phyloP scores from a whole-genome alignment of 257 asterid genomes.

The Leonotis leonurus region DNA sequence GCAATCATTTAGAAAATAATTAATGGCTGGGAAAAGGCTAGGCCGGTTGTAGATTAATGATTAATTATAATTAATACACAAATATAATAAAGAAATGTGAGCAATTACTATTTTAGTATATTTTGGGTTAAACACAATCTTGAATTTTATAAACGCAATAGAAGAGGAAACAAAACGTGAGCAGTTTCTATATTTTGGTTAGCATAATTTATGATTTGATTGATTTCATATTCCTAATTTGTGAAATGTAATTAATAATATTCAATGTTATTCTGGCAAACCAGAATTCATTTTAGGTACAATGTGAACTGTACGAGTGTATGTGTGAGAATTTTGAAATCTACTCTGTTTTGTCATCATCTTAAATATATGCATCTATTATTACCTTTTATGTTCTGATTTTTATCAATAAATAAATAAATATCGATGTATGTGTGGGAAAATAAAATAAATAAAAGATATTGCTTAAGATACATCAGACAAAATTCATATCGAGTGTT shows the following conservation, averaged over 20 bases:
- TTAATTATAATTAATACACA: too few relatives aligned
- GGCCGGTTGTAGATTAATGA: too few relatives aligned
- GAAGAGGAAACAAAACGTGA: constrained; percentile 15
- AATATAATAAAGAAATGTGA: neutral
- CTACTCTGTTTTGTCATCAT: neutral
- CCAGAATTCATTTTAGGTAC: constrained; percentile 3
- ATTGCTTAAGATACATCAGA: too few relatives aligned
- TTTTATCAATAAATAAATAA: too few relatives aligned
- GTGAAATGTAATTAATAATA: constrained; percentile 12
- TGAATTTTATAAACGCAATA: neutral
- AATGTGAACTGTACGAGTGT: constrained; percentile 14
- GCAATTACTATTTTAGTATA: neutral
- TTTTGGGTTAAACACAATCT: neutral
- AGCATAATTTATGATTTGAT: neutral
- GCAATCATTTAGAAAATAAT: neutral
- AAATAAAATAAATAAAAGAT: too few relatives aligned
- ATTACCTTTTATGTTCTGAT: too few relatives aligned
- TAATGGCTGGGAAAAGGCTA: neutral
- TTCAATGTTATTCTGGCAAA: neutral
- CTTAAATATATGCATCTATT: too few relatives aligned
- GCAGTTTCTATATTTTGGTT: neutral
- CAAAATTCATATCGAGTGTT: too few relatives aligned
- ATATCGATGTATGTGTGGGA: too few relatives aligned
- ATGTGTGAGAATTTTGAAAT: neutral
- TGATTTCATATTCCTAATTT: constrained; percentile 11